phyloP scores from a whole-genome alignment of 176 grass and related monocot genomes.

The Triticum dicoccoides region DNA sequence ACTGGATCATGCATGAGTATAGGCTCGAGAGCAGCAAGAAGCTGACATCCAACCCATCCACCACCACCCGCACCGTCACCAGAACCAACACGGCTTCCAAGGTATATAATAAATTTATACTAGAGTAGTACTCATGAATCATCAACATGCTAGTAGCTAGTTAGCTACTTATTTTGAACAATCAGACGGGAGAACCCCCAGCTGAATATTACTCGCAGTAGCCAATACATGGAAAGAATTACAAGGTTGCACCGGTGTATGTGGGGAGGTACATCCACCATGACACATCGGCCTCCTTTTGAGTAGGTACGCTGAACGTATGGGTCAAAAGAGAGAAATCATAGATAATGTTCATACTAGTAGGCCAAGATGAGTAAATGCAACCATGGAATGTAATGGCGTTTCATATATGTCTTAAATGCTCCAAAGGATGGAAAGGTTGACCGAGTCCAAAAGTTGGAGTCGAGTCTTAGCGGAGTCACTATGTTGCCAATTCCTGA shows the following conservation, averaged over 20 bases:
- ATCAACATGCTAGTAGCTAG: neutral
- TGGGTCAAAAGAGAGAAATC: neutral
- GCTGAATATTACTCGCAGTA: neutral
- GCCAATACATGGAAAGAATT: neutral
- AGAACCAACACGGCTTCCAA: neutral
- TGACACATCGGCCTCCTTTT: neutral
- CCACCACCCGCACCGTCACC: too few relatives aligned
- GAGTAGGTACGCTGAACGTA: neutral
- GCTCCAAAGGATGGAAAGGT: neutral
- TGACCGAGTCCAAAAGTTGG: neutral
- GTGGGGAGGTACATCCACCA: neutral
- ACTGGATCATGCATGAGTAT: conserved; percentile 64
- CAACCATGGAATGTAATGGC: neutral
- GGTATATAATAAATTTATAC: conserved; percentile 9
- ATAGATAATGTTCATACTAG: neutral
- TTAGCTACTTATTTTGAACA: neutral
- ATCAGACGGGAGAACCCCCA: too few relatives aligned
- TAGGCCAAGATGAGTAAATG: neutral
- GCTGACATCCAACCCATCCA: neutral
- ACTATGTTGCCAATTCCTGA: neutral
- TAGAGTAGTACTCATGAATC: neutral
- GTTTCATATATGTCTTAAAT: neutral
- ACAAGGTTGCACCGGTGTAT: neutral
- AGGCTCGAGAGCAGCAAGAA: conserved; percentile 26
- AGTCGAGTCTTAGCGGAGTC: neutral